A percentile compares a stretch with the other conserved stretches of the same genome.
phyloP scores from a whole-genome alignment of 495 filamentous ascomycete genomes.

The Tuber magnatum region DNA sequence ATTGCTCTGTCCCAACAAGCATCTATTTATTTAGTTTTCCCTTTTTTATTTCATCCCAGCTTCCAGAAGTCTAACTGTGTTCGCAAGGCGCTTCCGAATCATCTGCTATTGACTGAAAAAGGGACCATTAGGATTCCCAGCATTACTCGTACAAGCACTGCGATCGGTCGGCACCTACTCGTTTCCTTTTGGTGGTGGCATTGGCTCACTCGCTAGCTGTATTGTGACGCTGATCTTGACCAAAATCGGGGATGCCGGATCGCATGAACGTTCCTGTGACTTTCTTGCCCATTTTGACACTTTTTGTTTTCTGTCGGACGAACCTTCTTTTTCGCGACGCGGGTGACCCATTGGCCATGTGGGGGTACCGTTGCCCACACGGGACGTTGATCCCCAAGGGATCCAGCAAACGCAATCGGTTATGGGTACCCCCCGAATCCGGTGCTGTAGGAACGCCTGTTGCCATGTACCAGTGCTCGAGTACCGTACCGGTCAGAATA shows the following conservation, averaged over 20 bases:
- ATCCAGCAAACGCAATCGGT: not conserved
- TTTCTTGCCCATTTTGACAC: slow-evolving; percentile 2
- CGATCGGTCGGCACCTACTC: slow-evolving; percentile 25
- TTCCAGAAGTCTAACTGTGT: slow-evolving; percentile 26
- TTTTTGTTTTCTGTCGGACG: not conserved
- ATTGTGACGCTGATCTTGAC: not conserved
- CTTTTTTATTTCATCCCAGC: slow-evolving; percentile 26
- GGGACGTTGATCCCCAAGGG: not conserved
- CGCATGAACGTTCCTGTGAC: not conserved
- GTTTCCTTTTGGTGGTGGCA: slow-evolving; percentile 10
- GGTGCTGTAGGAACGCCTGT: not conserved
- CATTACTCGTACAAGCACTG: not conserved
- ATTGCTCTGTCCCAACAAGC: slow-evolving; percentile 18
- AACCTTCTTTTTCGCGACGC: not conserved
- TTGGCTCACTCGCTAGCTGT: not conserved
- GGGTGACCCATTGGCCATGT: not conserved
- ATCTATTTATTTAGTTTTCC: not conserved
- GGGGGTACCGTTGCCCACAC: slow-evolving; percentile 1
- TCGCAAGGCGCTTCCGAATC: slow-evolving; percentile 32
- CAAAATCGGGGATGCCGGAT: not conserved
- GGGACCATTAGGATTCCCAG: slow-evolving; percentile 7
- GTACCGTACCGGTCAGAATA: not conserved
- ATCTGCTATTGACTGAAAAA: not conserved
- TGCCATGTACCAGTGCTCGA: not conserved
- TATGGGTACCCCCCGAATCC: not conserved